These are phyloP conservation scores for Scopulariopsis brevicaulis DNA, from an alignment of 2,329 filamentous ascomycete species.

Conservation along the genomic window DNA sequence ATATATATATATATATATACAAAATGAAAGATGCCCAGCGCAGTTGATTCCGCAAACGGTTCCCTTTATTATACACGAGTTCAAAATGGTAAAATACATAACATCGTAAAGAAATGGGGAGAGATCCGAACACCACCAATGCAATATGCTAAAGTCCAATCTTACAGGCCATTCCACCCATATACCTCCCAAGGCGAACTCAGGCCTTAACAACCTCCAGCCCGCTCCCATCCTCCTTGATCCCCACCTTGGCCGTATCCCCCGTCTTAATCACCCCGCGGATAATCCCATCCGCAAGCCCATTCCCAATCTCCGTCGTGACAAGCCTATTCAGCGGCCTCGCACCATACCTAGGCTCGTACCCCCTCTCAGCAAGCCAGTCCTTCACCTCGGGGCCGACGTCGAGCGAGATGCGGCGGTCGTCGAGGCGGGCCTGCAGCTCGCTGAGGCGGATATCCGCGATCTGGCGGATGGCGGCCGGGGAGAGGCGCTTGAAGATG, in stretches of 20 bases:
- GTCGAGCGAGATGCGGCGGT: constrained; percentile 68
- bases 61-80: neutral
- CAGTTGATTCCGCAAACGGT: neutral
- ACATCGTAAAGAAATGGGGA: neutral
- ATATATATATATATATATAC: neutral
- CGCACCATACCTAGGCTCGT: constrained; percentile 85
- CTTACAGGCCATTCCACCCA: neutral
- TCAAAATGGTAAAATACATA: neutral
- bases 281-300: constrained; percentile 85
- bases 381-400: constrained; percentile 63
- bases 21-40: neutral
- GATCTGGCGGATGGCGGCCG: constrained; percentile 72
- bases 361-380: constrained; percentile 83
- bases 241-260: constrained; percentile 57
- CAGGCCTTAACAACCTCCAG: constrained; percentile 33
- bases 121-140: neutral
- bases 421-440: constrained; percentile 71
- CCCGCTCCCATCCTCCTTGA: constrained; percentile 51
- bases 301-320: constrained; percentile 78
- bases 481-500: constrained; percentile 79
- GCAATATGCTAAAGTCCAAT: neutral
- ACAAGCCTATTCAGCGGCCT: constrained; percentile 86
- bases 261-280: constrained; percentile 68
- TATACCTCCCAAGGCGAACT: neutral
- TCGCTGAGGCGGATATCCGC: constrained; percentile 86